phyloP scores from a whole-genome alignment of 768 basidiomycete genomes.

The Kwoniella dejecticola region DNA sequence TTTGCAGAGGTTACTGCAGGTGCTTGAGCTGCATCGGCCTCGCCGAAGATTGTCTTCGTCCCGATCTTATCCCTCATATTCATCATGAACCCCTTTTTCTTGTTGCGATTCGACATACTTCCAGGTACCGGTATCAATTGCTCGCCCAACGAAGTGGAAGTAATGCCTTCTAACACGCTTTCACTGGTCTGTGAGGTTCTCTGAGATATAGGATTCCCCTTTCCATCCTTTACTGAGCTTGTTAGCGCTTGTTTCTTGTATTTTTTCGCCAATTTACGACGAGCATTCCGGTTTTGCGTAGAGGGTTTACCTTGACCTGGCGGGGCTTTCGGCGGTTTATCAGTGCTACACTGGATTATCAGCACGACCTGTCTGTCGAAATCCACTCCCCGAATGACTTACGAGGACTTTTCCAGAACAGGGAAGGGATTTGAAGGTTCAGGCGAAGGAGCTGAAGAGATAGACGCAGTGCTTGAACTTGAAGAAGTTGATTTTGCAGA shows the following conservation, averaged over 20 bases:
- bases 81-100: slow-evolving; percentile 46
- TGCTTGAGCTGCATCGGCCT: neutral
- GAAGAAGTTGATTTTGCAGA: slow-evolving; percentile 3
- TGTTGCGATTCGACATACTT: slow-evolving; percentile 40
- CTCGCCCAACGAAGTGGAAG: neutral
- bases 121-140: slow-evolving; percentile 20
- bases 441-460: neutral
- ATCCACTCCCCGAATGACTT: neutral
- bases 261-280: slow-evolving; percentile 28
- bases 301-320: slow-evolving; percentile 42
- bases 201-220: neutral
- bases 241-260: slow-evolving; percentile 16
- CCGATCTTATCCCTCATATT: slow-evolving; percentile 33
- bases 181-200: slow-evolving; percentile 1
- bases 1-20: slow-evolving; percentile 5
- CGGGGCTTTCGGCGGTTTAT: slow-evolving; percentile 18
- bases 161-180: neutral
- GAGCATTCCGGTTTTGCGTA: slow-evolving; percentile 38
- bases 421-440: slow-evolving; percentile 9
- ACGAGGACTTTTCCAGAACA: slow-evolving; percentile 4
- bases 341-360: too few relatives aligned
- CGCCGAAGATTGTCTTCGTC: slow-evolving; percentile 30
- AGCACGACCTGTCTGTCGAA: neutral
- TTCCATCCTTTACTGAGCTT: neutral
- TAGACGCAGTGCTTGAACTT: neutral